These are phyloP conservation scores for Prillingera fragicola DNA, from an alignment of 1,284 basidiomycete genomes.

Conservation along the genomic window DNA sequence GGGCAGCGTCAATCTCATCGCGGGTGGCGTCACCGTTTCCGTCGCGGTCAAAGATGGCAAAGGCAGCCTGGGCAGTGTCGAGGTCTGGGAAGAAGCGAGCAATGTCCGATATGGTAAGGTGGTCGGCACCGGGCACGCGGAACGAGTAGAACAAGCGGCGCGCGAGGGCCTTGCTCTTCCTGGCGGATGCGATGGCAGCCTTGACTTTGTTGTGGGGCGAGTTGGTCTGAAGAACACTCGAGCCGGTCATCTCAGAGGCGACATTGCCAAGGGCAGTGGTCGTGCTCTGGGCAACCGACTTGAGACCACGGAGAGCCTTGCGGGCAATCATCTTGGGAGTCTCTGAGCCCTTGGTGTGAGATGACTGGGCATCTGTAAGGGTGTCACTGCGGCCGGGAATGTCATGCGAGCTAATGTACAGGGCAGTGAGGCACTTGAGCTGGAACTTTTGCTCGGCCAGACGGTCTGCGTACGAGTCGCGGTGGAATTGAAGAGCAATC, in stretches of 20 bases:
- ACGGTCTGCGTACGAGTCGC: constrained; percentile 81
- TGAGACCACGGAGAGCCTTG: constrained; percentile 66
- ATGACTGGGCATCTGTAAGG: constrained; percentile 50
- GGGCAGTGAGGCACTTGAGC: constrained; percentile 62
- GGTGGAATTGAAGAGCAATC: constrained; percentile 67
- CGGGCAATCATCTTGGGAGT: constrained; percentile 64
- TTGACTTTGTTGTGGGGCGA: constrained; percentile 77
- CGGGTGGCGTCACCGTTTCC: constrained; percentile 68
- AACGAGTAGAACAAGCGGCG: constrained; percentile 85
- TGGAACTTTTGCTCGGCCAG: constrained; percentile 79
- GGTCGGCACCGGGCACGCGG: constrained; percentile 58
- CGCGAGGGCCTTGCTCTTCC: constrained; percentile 77
- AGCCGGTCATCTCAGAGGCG: constrained; percentile 52
- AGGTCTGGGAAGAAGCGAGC: constrained; percentile 62
- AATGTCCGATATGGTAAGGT: constrained; percentile 66
- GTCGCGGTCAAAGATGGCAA: constrained; percentile 77
- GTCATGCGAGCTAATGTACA: constrained; percentile 73
- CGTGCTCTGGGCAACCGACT: constrained; percentile 67
- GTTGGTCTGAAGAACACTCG: constrained; percentile 79
- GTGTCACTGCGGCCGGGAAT: constrained; percentile 65
- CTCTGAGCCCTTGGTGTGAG: constrained; percentile 48
- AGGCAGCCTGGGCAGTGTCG: constrained; percentile 62
- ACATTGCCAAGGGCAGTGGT: constrained; percentile 73
- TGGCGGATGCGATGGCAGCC: constrained; percentile 68
- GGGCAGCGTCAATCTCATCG: constrained; percentile 72